A percentile compares a stretch with the other conserved stretches of the same genome.
phyloP scores from a whole-genome alignment of 2,329 filamentous ascomycete genomes.

The Pestalotiopsis sp. region DNA sequence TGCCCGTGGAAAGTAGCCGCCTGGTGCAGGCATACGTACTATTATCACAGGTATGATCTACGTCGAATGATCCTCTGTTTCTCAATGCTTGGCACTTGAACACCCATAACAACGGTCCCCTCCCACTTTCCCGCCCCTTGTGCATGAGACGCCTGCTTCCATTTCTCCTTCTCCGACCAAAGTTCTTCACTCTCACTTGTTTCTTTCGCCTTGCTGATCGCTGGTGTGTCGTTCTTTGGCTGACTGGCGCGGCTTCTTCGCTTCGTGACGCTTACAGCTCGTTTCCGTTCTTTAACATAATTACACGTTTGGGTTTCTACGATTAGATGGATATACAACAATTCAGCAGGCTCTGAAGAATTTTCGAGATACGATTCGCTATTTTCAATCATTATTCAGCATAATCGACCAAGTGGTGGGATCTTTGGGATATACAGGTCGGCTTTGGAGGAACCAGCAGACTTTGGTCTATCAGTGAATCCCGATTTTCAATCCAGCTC shows the following conservation, averaged over 20 bases:
- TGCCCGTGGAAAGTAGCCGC: constrained; percentile 17
- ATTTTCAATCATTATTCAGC: constrained; percentile 13
- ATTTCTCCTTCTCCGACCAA: constrained; percentile 15
- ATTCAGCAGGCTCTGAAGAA: constrained; percentile 62
- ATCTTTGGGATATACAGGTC: constrained; percentile 12
- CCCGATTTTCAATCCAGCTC: too few species aligned
- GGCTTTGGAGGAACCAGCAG: constrained; percentile 18
- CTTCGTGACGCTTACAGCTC: constrained; percentile 29
- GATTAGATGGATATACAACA: constrained; percentile 36
- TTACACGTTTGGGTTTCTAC: constrained; percentile 28
- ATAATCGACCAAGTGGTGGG: constrained; percentile 11
- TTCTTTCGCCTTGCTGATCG: constrained; percentile 22
- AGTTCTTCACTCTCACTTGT: constrained; percentile 19
- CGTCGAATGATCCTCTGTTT: constrained; percentile 16
- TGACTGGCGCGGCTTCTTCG: constrained; percentile 32
- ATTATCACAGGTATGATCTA: constrained; percentile 17
- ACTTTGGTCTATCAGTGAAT: constrained; percentile 8
- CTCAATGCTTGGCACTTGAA: constrained; percentile 14
- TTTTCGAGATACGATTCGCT: constrained; percentile 21
- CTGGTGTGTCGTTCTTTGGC: constrained; percentile 37
- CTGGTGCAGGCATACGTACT: constrained; percentile 18
- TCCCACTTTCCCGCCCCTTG: constrained; percentile 10
- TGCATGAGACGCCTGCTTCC: constrained; percentile 11
- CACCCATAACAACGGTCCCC: constrained; percentile 13
- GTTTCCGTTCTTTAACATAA: constrained; percentile 32